Conservation (phyloP, 495 filamentous ascomycete genomes). For the Arthonia radiata region DNA sequence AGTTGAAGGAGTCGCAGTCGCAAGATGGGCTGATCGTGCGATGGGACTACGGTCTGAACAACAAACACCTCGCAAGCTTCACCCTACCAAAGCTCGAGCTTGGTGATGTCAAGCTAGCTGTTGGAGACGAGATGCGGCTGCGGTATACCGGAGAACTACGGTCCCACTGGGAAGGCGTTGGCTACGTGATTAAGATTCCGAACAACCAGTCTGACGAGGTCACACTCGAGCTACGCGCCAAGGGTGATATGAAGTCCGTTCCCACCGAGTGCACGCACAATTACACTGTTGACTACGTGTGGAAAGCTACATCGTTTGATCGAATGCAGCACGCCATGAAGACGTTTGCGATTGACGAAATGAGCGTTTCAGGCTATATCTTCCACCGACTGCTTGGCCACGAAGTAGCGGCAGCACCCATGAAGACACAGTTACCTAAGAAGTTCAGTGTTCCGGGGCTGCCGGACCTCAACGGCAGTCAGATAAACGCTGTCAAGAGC, state of each 20-base stretch:
- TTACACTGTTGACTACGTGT: slow-evolving; percentile 96
- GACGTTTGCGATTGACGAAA: slow-evolving; percentile 92
- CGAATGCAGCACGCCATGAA: slow-evolving; percentile 99
- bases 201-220: slow-evolving; percentile 99
- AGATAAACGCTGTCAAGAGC: slow-evolving; percentile 91
- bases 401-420: slow-evolving; percentile 80
- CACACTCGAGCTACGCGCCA: slow-evolving; percentile 75
- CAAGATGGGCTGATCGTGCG: slow-evolving; percentile 84
- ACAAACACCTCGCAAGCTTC: slow-evolving; percentile 93
- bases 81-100: slow-evolving; percentile 91
- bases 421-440: slow-evolving; percentile 91
- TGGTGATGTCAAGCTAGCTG: slow-evolving; percentile 91
- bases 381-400: slow-evolving; percentile 94
- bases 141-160: slow-evolving; percentile 91
- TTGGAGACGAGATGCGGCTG: slow-evolving; percentile 95
- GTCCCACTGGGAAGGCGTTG: slow-evolving; percentile 88
- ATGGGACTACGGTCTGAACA: slow-evolving; percentile 92
- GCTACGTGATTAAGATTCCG: slow-evolving; percentile 97
- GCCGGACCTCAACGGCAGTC: slow-evolving; percentile 84
- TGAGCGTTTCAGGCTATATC: slow-evolving; percentile 96
- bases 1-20: slow-evolving; percentile 92
- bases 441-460: slow-evolving; percentile 92
- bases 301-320: slow-evolving; percentile 98
- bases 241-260: slow-evolving; percentile 77
- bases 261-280: slow-evolving; percentile 96